These are phyloP conservation scores for Huntiella moniliformis DNA, from an alignment of 2,329 filamentous ascomycete species.

Conservation along the genomic window DNA sequence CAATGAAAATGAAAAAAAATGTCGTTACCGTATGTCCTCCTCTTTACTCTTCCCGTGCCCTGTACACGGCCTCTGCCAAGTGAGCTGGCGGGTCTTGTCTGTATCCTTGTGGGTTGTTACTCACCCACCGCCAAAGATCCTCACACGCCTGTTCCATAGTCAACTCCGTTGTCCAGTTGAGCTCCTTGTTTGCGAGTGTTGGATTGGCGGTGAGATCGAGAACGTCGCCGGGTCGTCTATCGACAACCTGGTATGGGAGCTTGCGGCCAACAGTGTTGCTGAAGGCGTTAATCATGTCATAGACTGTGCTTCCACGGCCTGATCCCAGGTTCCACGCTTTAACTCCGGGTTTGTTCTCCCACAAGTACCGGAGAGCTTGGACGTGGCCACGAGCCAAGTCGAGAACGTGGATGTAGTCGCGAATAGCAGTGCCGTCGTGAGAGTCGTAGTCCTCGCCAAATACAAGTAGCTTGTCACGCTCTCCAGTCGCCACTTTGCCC, in stretches of 20 bases:
- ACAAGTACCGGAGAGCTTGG: constrained; percentile 76
- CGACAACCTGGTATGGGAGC: constrained; percentile 70
- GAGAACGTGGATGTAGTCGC: constrained; percentile 95
- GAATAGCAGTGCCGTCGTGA: constrained; percentile 79
- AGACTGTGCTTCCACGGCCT: constrained; percentile 84
- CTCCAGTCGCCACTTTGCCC: constrained; percentile 87
- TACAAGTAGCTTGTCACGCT: constrained; percentile 82
- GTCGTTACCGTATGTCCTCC: not conserved
- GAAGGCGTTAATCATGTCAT: constrained; percentile 95
- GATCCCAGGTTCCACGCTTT: constrained; percentile 95
- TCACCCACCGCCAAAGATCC: constrained; percentile 91
- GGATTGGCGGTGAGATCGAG: constrained; percentile 90
- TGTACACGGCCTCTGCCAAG: constrained; percentile 48
- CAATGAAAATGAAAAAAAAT: constrained; percentile 1
- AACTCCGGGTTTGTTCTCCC: constrained; percentile 67
- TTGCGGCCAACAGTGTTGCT: constrained; percentile 68
- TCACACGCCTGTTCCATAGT: constrained; percentile 85
- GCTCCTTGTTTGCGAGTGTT: constrained; percentile 66
- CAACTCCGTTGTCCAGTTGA: constrained; percentile 79
- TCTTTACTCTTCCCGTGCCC: constrained; percentile 20
- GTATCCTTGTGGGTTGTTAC: constrained; percentile 93
- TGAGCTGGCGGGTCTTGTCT: constrained; percentile 74
- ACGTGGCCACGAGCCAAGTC: constrained; percentile 77
- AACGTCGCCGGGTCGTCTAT: constrained; percentile 72
- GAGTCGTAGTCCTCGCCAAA: constrained; percentile 91